Evolutionary conservation across 2,329 filamentous ascomycete species (phyloP).

Genomic region (Zopfia rhizophila): DNA sequence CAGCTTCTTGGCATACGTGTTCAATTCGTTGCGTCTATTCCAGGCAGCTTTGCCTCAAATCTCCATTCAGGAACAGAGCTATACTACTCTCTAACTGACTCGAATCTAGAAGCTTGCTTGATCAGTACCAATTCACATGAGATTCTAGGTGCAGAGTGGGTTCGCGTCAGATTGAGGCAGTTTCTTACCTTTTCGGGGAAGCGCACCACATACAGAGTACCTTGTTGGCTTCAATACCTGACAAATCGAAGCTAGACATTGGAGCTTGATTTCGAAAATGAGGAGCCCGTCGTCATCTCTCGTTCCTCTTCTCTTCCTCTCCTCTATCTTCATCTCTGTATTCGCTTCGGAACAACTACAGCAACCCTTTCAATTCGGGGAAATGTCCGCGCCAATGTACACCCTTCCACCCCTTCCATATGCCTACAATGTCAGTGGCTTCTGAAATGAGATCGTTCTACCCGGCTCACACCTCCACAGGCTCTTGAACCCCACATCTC

Average conservation of each 20-base stretch:
- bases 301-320: slow-evolving; percentile 26
- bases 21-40: too few species aligned
- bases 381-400: slow-evolving; percentile 59
- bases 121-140: too few species aligned
- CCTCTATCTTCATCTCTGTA: slow-evolving; percentile 18
- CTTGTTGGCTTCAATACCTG: slow-evolving; percentile 39
- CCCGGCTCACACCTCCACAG: slow-evolving; percentile 47
- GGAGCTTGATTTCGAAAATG: slow-evolving; percentile 35
- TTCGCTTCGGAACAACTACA: slow-evolving; percentile 39
- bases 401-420: slow-evolving; percentile 74
- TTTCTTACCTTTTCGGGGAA: slow-evolving; percentile 22
- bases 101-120: too few species aligned
- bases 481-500: slow-evolving; percentile 80
- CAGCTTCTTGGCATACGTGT: too few species aligned
- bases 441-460: not conserved
- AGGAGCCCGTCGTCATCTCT: slow-evolving; percentile 27
- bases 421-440: slow-evolving; percentile 71
- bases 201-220: slow-evolving; percentile 34
- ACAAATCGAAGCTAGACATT: slow-evolving; percentile 25
- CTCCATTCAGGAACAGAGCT: too few species aligned
- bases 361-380: slow-evolving; percentile 47
- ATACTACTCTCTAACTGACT: too few species aligned
- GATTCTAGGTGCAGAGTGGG: too few species aligned
- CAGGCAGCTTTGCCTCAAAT: too few species aligned
- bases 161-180: slow-evolving; percentile 45